Conservation (phyloP, 1,284 basidiomycete species). For the Leccinum insigne region DNA sequence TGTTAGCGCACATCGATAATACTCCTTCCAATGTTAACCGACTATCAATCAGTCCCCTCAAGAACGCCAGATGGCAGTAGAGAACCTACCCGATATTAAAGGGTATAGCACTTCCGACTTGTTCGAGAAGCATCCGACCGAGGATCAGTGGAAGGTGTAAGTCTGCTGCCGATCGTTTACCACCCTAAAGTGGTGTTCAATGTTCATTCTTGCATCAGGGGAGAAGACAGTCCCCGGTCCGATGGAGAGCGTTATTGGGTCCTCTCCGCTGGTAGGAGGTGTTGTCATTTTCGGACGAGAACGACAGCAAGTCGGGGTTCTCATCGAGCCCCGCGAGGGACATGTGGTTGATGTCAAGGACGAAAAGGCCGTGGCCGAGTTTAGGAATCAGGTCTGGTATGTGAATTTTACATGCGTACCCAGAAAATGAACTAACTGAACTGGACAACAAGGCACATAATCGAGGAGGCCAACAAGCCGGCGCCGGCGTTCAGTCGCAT, state of each 20-base stretch:
- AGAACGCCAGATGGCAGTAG: slow-evolving; percentile 18
- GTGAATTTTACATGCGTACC: slow-evolving; percentile 8
- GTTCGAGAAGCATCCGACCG: slow-evolving; percentile 22
- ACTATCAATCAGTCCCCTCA: slow-evolving; percentile 15
- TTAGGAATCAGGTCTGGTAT: slow-evolving; percentile 38
- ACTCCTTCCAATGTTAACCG: background rate
- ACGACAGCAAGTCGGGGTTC: slow-evolving; percentile 39
- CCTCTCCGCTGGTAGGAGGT: slow-evolving; percentile 27
- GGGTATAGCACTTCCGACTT: slow-evolving; percentile 25
- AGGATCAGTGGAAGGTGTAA: slow-evolving; percentile 20
- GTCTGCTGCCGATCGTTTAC: background rate
- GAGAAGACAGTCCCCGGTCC: slow-evolving; percentile 35
- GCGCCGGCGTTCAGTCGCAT: slow-evolving; percentile 30
- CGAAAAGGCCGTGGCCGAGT: slow-evolving; percentile 23
- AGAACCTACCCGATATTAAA: slow-evolving; percentile 24
- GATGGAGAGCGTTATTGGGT: slow-evolving; percentile 29
- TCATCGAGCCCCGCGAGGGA: slow-evolving; percentile 36
- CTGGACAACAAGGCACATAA: slow-evolving; percentile 14
- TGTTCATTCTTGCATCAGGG: slow-evolving; percentile 19
- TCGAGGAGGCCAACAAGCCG: slow-evolving; percentile 30
- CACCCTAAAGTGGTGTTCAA: background rate
- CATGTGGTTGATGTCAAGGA: slow-evolving; percentile 31
- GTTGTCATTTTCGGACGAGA: slow-evolving; percentile 43
- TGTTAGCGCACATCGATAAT: rapidly evolving
- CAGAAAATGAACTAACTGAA: background rate